Evolutionary conservation across 768 basidiomycete genomes (phyloP), one percentile per base, ranked within the genome.

Genomic region (Melanogaster broomeanus): DNA sequence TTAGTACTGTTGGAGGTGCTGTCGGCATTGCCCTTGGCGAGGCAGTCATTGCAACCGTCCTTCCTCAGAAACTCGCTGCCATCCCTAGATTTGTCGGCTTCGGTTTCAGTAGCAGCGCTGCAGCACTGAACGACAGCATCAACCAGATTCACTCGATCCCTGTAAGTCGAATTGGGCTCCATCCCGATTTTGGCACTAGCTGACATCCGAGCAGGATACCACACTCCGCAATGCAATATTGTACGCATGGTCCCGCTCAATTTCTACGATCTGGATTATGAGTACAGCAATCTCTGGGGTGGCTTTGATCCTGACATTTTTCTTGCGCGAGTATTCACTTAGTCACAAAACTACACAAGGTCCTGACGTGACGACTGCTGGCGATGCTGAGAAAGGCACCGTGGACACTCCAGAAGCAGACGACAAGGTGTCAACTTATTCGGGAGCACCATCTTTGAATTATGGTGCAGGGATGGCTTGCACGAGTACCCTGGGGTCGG

Each of bases 1-100:
- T 19, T 39, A 87, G 87, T 55, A 82, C 79, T 4, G 65, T 91
- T 31, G 90, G 90, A 10, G 89, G 84, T n/a, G 87, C 89, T 1
- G 74, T 91, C 21, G 88, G 88, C 10, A 81, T 92, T 49, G 77
- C 90, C 0, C 61, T 89, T 37, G 87, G 88, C 18, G 84, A 90
- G 58, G 81, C 84, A 3, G 84, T 91, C 52, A 86, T 84, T 51
- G 68, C 82, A 1, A 83, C 79, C 48, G 79, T 87, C 13, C 63
- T 77, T 38, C 62, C 61, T 18, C 57, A 48, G 30, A 68, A 71
- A 40, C 66, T 80, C 0, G 45, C 50, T 0, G 40, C 42, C 0
- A 74, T 80, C 21, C 65, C 72, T 2, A 65, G 67, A 24, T 55
- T 73, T 15, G 33, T 44, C 12, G 48, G 42, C 19, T 58, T 73